phyloP scores from a whole-genome alignment of 2,329 filamentous ascomycete species.

The Erysiphe neolycopersici region DNA sequence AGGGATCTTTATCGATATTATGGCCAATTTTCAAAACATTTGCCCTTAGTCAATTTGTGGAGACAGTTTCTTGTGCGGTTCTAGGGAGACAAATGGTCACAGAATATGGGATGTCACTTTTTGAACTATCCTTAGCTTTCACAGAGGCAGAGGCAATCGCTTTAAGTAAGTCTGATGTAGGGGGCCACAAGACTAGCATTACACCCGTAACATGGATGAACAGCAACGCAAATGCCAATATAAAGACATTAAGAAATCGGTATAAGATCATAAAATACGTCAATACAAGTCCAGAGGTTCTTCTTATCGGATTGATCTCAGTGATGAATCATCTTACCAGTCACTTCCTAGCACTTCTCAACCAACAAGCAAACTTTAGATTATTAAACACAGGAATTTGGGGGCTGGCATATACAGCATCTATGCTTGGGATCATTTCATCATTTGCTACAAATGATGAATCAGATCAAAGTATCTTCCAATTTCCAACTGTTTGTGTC shows the following conservation, averaged over 20 bases:
- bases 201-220: constrained; percentile 3
- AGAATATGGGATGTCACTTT: constrained; percentile 87
- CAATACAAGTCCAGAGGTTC: constrained; percentile 71
- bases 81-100: constrained; percentile 56
- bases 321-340: constrained; percentile 71
- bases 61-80: constrained; percentile 66
- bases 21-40: constrained; percentile 51
- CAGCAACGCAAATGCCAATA: constrained; percentile 9
- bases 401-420: constrained; percentile 71
- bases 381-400: constrained; percentile 70
- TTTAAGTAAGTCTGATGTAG: constrained; percentile 50
- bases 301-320: constrained; percentile 69
- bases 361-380: constrained; percentile 53
- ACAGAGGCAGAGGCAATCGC: constrained; percentile 83
- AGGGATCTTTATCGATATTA: constrained; percentile 48
- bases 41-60: constrained; percentile 58
- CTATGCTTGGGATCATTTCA: constrained; percentile 52
- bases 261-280: constrained; percentile 50
- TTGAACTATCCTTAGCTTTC: constrained; percentile 88
- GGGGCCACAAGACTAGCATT: constrained; percentile 18
- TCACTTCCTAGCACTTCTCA: constrained; percentile 55
- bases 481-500: constrained; percentile 84
- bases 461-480: constrained; percentile 37
- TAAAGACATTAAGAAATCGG: constrained; percentile 25
- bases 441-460: constrained; percentile 34